Percentiles rank a stretch among this genome's conserved stretches.
These are phyloP conservation scores for Geotrichum histeridarum DNA, from an alignment of 1,139 yeast genomes.

Conservation along the genomic window DNA sequence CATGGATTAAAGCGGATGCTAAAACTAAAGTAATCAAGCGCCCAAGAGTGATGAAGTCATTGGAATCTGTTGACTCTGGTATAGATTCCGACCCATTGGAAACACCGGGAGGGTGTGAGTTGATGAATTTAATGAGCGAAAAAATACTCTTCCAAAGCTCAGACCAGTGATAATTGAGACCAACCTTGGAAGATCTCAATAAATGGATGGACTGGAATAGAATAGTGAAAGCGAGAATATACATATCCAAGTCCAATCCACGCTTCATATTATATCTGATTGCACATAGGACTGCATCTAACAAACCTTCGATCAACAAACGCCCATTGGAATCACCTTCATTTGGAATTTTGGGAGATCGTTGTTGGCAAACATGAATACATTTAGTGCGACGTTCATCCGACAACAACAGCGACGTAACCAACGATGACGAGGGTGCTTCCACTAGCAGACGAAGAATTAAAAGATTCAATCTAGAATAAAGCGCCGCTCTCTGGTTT, in stretches of 20 bases:
- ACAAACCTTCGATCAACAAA: slow-evolving; percentile 33
- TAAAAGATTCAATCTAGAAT: slow-evolving; percentile 34
- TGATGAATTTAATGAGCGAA: slow-evolving; percentile 30
- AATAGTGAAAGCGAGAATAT: slow-evolving; percentile 29
- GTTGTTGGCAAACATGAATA: slow-evolving; percentile 29
- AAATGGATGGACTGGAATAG: slow-evolving; percentile 30
- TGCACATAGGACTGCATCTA: slow-evolving; percentile 35
- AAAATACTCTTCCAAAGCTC: slow-evolving; percentile 39
- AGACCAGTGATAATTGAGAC: slow-evolving; percentile 38
- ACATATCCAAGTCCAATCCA: slow-evolving; percentile 33
- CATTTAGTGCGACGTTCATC: slow-evolving; percentile 21
- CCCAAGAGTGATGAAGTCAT: slow-evolving; percentile 26
- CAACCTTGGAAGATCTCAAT: slow-evolving; percentile 23
- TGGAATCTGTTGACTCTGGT: background rate
- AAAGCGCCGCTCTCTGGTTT: slow-evolving; percentile 29
- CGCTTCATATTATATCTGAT: slow-evolving; percentile 35
- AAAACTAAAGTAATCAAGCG: slow-evolving; percentile 28
- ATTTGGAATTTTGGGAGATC: slow-evolving; percentile 31
- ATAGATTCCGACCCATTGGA: background rate
- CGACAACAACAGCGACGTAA: slow-evolving; percentile 23
- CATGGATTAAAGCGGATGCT: slow-evolving; percentile 34
- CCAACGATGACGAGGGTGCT: slow-evolving; percentile 25
- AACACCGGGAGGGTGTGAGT: slow-evolving; percentile 24
- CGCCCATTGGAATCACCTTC: slow-evolving; percentile 27
- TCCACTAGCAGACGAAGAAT: slow-evolving; percentile 35